Base-by-base conservation (phyloP, 495 filamentous ascomycete genomes). In the Daldinia bambusicola region DNA sequence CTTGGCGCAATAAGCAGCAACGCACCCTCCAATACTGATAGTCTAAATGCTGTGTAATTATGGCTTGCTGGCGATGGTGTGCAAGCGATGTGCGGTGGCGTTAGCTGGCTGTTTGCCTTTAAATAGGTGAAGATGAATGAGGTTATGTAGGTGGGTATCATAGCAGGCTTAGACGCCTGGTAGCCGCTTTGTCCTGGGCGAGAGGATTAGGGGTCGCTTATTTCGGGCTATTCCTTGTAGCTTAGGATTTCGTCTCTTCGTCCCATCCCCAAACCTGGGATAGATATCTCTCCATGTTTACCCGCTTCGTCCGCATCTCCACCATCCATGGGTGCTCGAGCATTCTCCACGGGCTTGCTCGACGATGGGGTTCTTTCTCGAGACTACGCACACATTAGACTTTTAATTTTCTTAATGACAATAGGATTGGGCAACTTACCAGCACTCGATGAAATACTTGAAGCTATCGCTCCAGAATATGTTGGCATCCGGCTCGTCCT, bases 381-480 rank as follows among this genome's bases (percentile, higher is more conserved):
- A 98, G 88, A 81, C 95, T 97, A 65, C 65, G 66, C 43, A 26
- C 8, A 40, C 13, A 13, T 55, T 71, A 59, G 59, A 53, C 16
- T 10, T 13, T 18, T 0, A 14, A 26, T 6, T 18, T 43, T 36
- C 52, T 22, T 10, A 22, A 50, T 5, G 22, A 37, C 38, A 48
- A 16, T 31, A 12, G 6, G 4, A 68, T 50, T 63, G 4, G 14
- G 43, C 55, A 36, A 92, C 93, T 78, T 90, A 98, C 95, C 96
- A 98, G 89, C 94, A 97, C 80, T 97, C 94, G 78, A 99, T 97
- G 72, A 98, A 99, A 78, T 97, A 98, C 77, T 99, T 99, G 81
- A 99, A 98, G 70, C 89, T 95, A 72, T 94, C 91, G 70, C 91
- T 95, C 95, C 95, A 98, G 76, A 87, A 90, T 73, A 98, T 96